Base-by-base conservation (phyloP, 2,329 filamentous ascomycete genomes). In the Epichloe brachyelytri region DNA sequence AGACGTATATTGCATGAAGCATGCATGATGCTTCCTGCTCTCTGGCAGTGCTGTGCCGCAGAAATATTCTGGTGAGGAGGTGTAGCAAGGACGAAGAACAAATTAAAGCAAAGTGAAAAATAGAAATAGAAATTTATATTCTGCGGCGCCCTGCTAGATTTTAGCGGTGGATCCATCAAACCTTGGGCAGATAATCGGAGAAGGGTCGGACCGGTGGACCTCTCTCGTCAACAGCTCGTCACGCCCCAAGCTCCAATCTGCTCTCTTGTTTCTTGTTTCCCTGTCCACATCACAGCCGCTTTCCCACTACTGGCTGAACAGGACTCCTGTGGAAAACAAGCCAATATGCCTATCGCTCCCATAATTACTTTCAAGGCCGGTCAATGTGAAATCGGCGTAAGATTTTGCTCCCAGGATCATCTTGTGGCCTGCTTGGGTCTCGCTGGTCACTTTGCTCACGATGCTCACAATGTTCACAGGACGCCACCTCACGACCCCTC, bases 361-460 rank as follows among this genome's bases (percentile, higher is more conserved):
- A 79, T 95, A 64, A 90, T 97, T 66, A 95, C 89, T 15, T 97
- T 97, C 79, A 96, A 95, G 77, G 91, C 91, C 57, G 91, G 91
- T 68, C 80, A 80, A 67, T 97, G 91, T 71, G 83, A 93, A 49
- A 67, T 91, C 54, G 83, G 90, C 66, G 89, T 95, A 72, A 64
- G 85, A 49, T 40, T 50, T 46, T 37, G 40, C 26, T 40, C 34
- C 30, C 26, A 39, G 22, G 19, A 43, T 26, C 38, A 36, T 51
- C 51, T 22, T 48, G 52, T 51, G 50, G 49, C n/a, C 38, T 34
- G n/a, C 11, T 37, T 10, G 8, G 12, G 17, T 37, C 30, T 5
- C 39, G 12, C 17, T 36, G 17, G 15, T 20, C 52, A 54, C 51
- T 59, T 46, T 59, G 53, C 57, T 56, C 50, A 54, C 48, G 3